Conservation (phyloP, 164 flowering plant genomes). For the Annona squamosa region DNA sequence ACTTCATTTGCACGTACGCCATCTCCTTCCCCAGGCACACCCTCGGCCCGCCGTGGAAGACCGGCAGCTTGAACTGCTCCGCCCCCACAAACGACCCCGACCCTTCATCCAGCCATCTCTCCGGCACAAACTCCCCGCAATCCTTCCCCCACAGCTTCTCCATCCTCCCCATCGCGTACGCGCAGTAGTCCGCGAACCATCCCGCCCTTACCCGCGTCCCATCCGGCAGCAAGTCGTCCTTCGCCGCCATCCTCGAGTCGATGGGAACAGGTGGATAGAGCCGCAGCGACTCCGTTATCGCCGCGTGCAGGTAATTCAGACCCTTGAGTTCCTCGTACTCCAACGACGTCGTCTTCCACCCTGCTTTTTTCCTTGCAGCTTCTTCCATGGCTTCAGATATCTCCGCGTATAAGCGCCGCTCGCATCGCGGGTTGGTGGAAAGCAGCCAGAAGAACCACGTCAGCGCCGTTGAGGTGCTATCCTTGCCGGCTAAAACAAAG, state of each 20-base stretch:
- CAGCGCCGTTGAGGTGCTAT: conserved; percentile 36
- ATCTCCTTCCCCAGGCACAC: conserved; percentile 52
- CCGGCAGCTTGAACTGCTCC: conserved; percentile 38
- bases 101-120: conserved; percentile 41
- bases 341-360: conserved; percentile 6
- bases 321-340: conserved; percentile 34
- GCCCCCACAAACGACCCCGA: conserved; percentile 22
- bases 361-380: not conserved
- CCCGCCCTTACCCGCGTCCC: conserved; percentile 36
- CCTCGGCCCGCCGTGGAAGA: conserved; percentile 55
- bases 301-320: conserved; percentile 38
- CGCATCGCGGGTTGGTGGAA: conserved; percentile 26
- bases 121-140: conserved; percentile 42
- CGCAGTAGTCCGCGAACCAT: conserved; percentile 43
- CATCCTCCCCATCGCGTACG: conserved; percentile 52
- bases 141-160: conserved; percentile 48
- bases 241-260: conserved; percentile 24
- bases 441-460: conserved; percentile 54
- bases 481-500: conserved; percentile 48
- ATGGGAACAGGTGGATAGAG: conserved; percentile 48
- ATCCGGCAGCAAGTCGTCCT: conserved; percentile 34
- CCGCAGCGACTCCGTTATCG: conserved; percentile 38
- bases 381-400: conserved; percentile 4
- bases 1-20: conserved; percentile 62
- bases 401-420: conserved; percentile 18